phyloP scores from a whole-genome alignment of 2,329 filamentous ascomycete species.

The Orbilia javanica region DNA sequence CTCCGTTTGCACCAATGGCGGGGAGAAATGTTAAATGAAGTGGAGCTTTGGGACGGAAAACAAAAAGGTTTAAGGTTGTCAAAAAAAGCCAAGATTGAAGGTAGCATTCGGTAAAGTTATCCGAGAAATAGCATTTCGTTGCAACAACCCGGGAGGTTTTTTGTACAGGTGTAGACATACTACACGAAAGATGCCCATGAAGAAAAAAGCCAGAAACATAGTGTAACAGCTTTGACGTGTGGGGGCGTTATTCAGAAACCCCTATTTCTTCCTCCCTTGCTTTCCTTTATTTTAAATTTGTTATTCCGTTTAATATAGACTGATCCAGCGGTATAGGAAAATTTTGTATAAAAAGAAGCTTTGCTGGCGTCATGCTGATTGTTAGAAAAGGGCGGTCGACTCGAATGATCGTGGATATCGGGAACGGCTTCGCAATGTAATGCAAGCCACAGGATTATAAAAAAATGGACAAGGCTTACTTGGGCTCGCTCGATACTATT shows the following conservation, averaged over 20 bases:
- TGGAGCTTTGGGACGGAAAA: neutral
- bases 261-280: neutral
- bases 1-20: neutral
- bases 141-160: neutral
- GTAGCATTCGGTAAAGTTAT: slow-evolving; percentile 6
- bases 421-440: neutral
- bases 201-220: no score
- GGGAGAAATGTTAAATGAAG: neutral
- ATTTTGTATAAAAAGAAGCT: neutral
- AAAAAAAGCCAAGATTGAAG: slow-evolving; percentile 7
- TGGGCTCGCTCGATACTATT: neutral
- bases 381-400: neutral
- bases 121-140: neutral
- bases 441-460: neutral
- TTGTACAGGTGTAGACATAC: neutral
- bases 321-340: neutral
- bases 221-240: neutral
- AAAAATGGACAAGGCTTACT: neutral
- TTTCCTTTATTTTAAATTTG: neutral
- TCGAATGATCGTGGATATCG: neutral
- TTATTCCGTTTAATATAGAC: slow-evolving; percentile 2
- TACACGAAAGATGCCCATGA: neutral
- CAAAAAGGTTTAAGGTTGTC: neutral
- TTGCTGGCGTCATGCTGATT: neutral
- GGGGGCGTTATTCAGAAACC: neutral